A percentile compares a stretch with the other conserved stretches of the same genome.
phyloP scores from a whole-genome alignment of 306 rosid genomes.

The Cicer yamashitae region DNA sequence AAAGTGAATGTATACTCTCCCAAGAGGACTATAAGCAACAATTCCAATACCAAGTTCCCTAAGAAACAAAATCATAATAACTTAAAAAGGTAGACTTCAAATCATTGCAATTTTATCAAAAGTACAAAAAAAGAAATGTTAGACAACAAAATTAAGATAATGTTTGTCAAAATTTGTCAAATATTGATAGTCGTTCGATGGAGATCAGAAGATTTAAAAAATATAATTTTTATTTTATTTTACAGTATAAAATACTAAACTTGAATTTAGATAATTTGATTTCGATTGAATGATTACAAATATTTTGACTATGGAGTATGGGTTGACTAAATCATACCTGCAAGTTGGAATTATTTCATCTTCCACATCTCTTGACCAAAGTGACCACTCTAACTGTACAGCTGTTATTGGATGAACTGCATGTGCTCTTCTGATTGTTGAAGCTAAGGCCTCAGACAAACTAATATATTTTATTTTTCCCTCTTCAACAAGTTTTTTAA shows the following conservation, averaged over 20 bases:
- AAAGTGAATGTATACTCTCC: conserved; percentile 24
- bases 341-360: conserved; percentile 69
- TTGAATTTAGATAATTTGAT: too few relatives aligned
- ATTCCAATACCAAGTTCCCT: conserved; percentile 72
- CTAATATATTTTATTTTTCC: conserved; percentile 70
- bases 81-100: not conserved
- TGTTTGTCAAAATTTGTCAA: not conserved
- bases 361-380: conserved; percentile 69
- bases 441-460: conserved; percentile 68
- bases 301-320: too few relatives aligned
- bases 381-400: conserved; percentile 68
- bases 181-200: too few relatives aligned
- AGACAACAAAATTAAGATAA: not conserved
- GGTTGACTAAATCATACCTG: conserved; percentile 41
- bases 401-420: conserved; percentile 76
- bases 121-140: not conserved
- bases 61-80: conserved; percentile 1
- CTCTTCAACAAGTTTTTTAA: conserved; percentile 68
- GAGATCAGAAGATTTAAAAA: too few relatives aligned
- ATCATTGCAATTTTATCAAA: not conserved
- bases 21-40: conserved; percentile 74
- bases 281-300: too few relatives aligned
- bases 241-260: too few relatives aligned
- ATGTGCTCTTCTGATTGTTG: conserved; percentile 79
- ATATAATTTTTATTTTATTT: too few relatives aligned